A percentile compares a stretch with the other conserved stretches of the same genome.
phyloP scores from a whole-genome alignment of 2,329 filamentous ascomycete genomes.

The Botrytis sinoallii region DNA sequence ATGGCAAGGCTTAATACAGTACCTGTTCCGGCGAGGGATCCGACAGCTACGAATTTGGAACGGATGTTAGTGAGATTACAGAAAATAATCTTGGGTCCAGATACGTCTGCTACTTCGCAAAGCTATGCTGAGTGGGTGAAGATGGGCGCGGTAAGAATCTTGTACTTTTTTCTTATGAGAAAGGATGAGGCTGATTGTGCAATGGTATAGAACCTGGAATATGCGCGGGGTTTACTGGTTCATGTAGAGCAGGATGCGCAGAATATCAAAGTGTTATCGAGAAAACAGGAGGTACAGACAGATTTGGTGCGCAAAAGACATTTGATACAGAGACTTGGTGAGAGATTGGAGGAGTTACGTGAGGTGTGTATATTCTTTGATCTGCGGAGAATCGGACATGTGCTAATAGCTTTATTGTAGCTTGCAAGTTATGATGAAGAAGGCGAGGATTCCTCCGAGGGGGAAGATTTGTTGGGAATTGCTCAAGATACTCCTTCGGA shows the following conservation, averaged over 20 bases:
- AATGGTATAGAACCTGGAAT: conserved; percentile 62
- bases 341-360: conserved; percentile 65
- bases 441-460: conserved; percentile 44
- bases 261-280: conserved; percentile 54
- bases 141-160: conserved; percentile 46
- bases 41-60: conserved; percentile 48
- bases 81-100: conserved; percentile 59
- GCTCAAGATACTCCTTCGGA: conserved; percentile 49
- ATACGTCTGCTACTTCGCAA: conserved; percentile 55
- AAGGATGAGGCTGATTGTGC: not conserved
- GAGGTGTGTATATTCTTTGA: conserved; percentile 45
- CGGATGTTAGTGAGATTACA: conserved; percentile 65
- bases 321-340: conserved; percentile 61
- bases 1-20: conserved; percentile 34
- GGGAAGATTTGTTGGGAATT: conserved; percentile 53
- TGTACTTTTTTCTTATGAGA: not conserved
- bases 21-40: conserved; percentile 24
- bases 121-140: conserved; percentile 63
- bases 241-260: conserved; percentile 68
- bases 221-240: conserved; percentile 65
- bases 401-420: conserved; percentile 18
- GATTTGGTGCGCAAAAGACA: conserved; percentile 65
- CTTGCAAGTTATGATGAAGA: conserved; percentile 28
- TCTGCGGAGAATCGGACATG: not conserved
- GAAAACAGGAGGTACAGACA: conserved; percentile 58